Conservation (phyloP, 768 basidiomycete genomes). For the Pisolithus tinctorius region DNA sequence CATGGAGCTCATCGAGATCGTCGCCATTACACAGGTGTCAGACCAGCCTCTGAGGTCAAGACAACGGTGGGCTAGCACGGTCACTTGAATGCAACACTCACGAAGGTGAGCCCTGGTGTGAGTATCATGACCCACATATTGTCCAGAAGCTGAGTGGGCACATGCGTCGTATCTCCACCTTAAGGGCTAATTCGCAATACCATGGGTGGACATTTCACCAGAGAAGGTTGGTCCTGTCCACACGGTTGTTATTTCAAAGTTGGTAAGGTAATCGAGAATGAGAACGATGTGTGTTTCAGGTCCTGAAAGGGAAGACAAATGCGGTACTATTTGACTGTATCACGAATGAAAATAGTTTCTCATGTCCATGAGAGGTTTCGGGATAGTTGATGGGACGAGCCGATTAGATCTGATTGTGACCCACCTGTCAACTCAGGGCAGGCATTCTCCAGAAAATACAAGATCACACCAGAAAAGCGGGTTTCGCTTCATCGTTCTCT, state of each 20-base stretch:
- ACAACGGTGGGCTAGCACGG: no score
- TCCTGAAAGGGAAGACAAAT: not conserved
- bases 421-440: slow-evolving; percentile 24
- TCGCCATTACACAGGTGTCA: no score
- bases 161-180: no score
- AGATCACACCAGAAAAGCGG: slow-evolving; percentile 17
- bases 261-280: not conserved
- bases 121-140: no score
- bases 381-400: not conserved
- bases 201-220: no score
- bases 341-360: not conserved
- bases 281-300: not conserved
- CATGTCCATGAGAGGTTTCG: not conserved
- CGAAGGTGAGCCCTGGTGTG: no score
- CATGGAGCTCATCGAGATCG: no score
- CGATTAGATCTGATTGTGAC: not conserved
- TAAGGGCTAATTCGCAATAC: no score
- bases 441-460: slow-evolving; percentile 19
- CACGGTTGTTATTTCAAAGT: not conserved
- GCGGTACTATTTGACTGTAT: not conserved
- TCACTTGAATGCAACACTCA: no score
- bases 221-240: not conserved
- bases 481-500: slow-evolving; percentile 7
- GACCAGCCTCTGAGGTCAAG: no score
- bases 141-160: no score